Evolutionary conservation across 2,329 filamentous ascomycete species (phyloP).

Genomic region (Xylaria sp.): DNA sequence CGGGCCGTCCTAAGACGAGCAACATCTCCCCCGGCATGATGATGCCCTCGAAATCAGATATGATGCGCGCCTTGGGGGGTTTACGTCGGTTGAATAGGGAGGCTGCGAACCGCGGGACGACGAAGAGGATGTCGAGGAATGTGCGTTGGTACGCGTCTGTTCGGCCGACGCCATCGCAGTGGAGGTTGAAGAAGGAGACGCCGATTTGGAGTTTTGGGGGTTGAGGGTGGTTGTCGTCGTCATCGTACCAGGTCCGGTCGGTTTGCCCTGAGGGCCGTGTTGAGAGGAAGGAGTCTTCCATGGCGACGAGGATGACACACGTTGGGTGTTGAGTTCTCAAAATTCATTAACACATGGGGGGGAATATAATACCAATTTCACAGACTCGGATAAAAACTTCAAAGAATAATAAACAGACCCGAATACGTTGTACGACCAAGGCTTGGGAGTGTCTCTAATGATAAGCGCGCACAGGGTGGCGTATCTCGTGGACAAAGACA

Average conservation of each 20-base stretch:
- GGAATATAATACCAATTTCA: too few relatives aligned
- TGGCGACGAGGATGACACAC: neutral
- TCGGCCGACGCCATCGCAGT: neutral
- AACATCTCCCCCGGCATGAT: conserved; percentile 39
- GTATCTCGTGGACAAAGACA: neutral
- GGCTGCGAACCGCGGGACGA: neutral
- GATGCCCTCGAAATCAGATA: neutral
- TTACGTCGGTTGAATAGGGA: neutral
- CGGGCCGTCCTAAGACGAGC: conserved; percentile 44
- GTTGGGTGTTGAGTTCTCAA: neutral
- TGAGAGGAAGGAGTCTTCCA: neutral
- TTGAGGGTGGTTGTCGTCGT: neutral
- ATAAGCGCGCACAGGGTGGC: neutral
- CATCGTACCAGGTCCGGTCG: neutral
- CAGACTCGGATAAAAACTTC: too few relatives aligned
- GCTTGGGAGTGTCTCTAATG: neutral
- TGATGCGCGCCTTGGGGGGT: neutral
- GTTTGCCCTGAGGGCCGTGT: neutral
- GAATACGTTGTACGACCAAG: neutral
- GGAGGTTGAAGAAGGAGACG: neutral
- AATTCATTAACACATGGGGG: too few relatives aligned
- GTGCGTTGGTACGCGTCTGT: neutral
- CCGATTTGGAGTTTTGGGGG: neutral
- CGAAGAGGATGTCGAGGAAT: neutral
- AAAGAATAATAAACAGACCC: too few relatives aligned